These are phyloP conservation scores for Daldinia loculata DNA, from an alignment of 495 filamentous ascomycete genomes.

Conservation along the genomic window DNA sequence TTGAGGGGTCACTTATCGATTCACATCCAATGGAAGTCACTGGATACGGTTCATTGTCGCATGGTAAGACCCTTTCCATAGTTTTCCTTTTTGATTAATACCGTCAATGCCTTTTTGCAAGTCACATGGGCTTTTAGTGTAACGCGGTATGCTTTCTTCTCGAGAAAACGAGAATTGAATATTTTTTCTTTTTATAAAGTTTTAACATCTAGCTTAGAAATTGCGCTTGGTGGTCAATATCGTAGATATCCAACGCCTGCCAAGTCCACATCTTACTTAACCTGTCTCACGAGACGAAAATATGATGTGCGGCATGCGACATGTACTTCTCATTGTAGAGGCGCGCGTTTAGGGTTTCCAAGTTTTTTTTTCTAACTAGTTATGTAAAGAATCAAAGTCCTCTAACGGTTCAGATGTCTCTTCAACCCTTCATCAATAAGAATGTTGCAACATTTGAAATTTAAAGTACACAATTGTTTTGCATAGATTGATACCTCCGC, in stretches of 20 bases:
- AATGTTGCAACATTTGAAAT: not conserved
- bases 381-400: not conserved
- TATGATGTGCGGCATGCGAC: conserved; percentile 4
- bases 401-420: not conserved
- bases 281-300: not conserved
- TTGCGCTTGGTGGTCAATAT: too few relatives aligned
- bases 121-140: too few relatives aligned
- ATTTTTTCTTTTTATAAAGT: too few relatives aligned
- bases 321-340: conserved; percentile 2
- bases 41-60: not conserved
- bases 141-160: too few relatives aligned
- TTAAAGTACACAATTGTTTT: not conserved
- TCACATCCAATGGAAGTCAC: conserved; percentile 13
- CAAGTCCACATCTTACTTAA: too few relatives aligned
- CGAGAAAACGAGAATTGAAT: too few relatives aligned
- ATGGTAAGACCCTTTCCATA: conserved; percentile 4
- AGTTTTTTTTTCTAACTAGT: not conserved
- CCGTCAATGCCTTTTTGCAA: too few relatives aligned
- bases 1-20: conserved; percentile 21
- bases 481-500: too few relatives aligned
- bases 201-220: too few relatives aligned
- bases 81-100: not conserved
- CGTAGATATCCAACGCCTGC: too few relatives aligned
- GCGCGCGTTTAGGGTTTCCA: conserved; percentile 9
- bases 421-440: not conserved